Base-by-base conservation (phyloP, 2,329 filamentous ascomycete species). In the Aureobasidium subglaciale region DNA sequence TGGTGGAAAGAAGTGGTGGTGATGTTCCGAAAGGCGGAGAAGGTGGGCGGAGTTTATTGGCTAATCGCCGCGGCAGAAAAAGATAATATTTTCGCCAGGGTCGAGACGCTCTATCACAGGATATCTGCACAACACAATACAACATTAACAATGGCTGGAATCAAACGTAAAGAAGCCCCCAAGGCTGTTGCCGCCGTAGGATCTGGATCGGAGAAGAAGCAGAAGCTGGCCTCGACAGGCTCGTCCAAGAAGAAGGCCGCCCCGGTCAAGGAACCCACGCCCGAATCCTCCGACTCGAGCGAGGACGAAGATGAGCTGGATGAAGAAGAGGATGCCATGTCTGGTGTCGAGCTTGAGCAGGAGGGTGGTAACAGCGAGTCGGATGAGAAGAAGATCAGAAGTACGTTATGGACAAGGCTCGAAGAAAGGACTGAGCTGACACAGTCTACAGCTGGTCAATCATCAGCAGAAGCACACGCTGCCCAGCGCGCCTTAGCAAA, bases 401-500 rank as follows among this genome's bases (percentile, higher is more conserved):
- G 59, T 57, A 40, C 24, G 56, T 58, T 41, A 22, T 11, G 10
- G 29, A 25, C 48, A 30, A 32, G 15, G 34, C 18, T 6, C 30
- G 16, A 16, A 41, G 13, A n/a, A 41, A n/a, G 13, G 29, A 22
- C 29, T 34, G 29, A 10, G 49, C 50, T 41, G 32, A 55, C 37
- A 32, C 22, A 11, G 16, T 35, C n/a, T 5, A 16, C 25, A 57
- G 59, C 54, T 22, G 48, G 45, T 13, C 88, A 79, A 58, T 89
- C 88, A 8, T 85, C 82, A 10, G 86, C 85, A 67, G 93, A 99
- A 78, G 85, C 90, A 20, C 93, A 97, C 70, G 84, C 85, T 48
- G 96, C 96, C 72, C 93, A 99, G 74, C 96, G 92, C 72, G 86
- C 86, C 60, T 78, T 96, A 49, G 86, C 84, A 22, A 86, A 85